Evolutionary conservation across 2,329 filamentous ascomycete genomes (phyloP), one percentile per base, ranked within the genome.

Genomic region (Diaporthe humulicola): DNA sequence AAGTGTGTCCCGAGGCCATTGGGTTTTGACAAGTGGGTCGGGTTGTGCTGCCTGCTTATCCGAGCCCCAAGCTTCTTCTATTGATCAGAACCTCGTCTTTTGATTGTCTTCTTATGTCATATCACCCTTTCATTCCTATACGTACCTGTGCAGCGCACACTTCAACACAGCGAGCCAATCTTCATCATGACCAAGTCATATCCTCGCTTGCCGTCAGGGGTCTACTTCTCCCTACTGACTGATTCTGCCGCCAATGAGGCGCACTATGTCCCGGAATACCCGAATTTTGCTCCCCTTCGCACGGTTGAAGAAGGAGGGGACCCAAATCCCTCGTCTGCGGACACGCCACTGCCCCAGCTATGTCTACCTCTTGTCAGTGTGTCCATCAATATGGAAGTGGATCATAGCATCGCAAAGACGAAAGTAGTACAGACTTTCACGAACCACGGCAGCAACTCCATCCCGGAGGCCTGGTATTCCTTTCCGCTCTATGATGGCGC

Each of bases 401-500:
- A 66, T 19, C 3, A 22, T 10, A 66, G 12, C 28, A 48, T 36
- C 40, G 40, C 60, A 2, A 33, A 15, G 19, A 66, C 60, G 7
- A 66, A 9, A 10, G 2, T 66, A 1, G 40, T 66, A 1, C 60
- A 66, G 40, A 66, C 40, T 8, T 50, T 66, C 42, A 48, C 28
- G 19, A 66, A 66, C 22, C 28, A 45, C 3, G 60, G 17, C 8
- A 12, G 10, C 10, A n/a, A 7, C 12, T 15, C 19, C 0, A 66
- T 66, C 14, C 42, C 60, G 3, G 40, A 66, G 42, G 60, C 60
- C 6, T 33, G 2, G 8, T 66, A 50, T 19, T 33, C 60, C 5
- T 50, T 66, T 33, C 60, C 60, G 25, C 28, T 66, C 3, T 66
- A 66, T 17, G 40, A 48, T 9, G 60, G 42, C 28, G 60, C 60